Evolutionary conservation across 768 basidiomycete genomes (phyloP).

Genomic region (Tulasnella sp.): DNA sequence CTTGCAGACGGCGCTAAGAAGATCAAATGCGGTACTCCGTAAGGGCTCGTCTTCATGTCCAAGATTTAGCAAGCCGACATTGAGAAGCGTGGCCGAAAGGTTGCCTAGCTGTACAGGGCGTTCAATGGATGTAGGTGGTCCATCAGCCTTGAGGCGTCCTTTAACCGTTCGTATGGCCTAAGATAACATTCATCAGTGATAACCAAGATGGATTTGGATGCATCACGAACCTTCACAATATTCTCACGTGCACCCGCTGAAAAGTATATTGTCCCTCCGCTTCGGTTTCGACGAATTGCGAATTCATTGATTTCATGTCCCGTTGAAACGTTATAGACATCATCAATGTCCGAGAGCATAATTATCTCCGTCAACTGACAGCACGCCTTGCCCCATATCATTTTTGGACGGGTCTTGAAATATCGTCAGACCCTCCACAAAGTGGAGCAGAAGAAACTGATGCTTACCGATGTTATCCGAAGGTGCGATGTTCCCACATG

Average conservation of each 20-base stretch:
- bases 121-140: conserved; percentile 39
- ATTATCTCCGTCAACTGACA: conserved; percentile 78
- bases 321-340: conserved; percentile 69
- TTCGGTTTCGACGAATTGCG: conserved; percentile 59
- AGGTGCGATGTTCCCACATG: conserved; percentile 57
- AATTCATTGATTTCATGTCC: conserved; percentile 64
- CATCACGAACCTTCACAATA: conserved; percentile 55
- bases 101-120: conserved; percentile 69
- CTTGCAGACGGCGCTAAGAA: conserved; percentile 61
- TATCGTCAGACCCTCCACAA: background rate
- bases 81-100: conserved; percentile 74
- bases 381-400: conserved; percentile 51
- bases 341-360: conserved; percentile 66
- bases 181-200: conserved; percentile 1
- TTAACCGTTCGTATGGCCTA: conserved; percentile 70
- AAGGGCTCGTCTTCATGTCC: conserved; percentile 61
- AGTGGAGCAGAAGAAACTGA: background rate
- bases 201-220: background rate
- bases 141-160: conserved; percentile 40
- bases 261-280: conserved; percentile 63
- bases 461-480: conserved; percentile 58
- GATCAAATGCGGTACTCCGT: conserved; percentile 65
- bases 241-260: conserved; percentile 53
- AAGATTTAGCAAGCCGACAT: conserved; percentile 70
- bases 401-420: conserved; percentile 46